Conservation (phyloP, 2,329 filamentous ascomycete species). For the Xylaria sp. region DNA sequence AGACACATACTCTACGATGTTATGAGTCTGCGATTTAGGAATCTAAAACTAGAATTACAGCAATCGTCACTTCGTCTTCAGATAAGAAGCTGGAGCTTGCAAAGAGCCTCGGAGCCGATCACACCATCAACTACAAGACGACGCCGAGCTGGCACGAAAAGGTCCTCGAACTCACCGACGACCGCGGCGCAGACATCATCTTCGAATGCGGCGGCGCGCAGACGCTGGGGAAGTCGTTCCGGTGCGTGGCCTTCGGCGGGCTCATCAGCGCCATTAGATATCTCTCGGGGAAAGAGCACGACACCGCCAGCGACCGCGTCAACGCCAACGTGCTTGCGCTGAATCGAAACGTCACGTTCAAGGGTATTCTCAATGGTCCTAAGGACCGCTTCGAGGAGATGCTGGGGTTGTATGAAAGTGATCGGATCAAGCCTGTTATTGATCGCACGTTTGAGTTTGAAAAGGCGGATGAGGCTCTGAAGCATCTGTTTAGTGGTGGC, state of each 20-base stretch:
- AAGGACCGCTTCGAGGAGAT: slow-evolving; percentile 68
- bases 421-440: slow-evolving; percentile 60
- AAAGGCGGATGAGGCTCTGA: slow-evolving; percentile 61
- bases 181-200: slow-evolving; percentile 63
- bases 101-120: slow-evolving; percentile 61
- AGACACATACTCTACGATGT: background rate
- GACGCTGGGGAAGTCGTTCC: slow-evolving; percentile 64
- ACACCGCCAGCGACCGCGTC: slow-evolving; percentile 54
- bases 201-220: slow-evolving; percentile 65
- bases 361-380: slow-evolving; percentile 68
- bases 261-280: slow-evolving; percentile 60
- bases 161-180: slow-evolving; percentile 59
- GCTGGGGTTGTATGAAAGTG: slow-evolving; percentile 58
- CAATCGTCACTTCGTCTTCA: slow-evolving; percentile 52
- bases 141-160: slow-evolving; percentile 62
- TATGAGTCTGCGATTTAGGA: background rate
- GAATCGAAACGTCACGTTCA: slow-evolving; percentile 53
- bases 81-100: slow-evolving; percentile 62
- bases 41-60: slow-evolving; percentile 23
- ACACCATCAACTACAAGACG: slow-evolving; percentile 65
- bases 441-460: slow-evolving; percentile 60
- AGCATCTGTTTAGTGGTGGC: slow-evolving; percentile 62
- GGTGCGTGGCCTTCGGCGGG: slow-evolving; percentile 65
- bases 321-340: slow-evolving; percentile 65
- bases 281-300: slow-evolving; percentile 58